Base-by-base conservation (phyloP, 192 early-diverging fungal species). In the Coemansia sp. region DNA sequence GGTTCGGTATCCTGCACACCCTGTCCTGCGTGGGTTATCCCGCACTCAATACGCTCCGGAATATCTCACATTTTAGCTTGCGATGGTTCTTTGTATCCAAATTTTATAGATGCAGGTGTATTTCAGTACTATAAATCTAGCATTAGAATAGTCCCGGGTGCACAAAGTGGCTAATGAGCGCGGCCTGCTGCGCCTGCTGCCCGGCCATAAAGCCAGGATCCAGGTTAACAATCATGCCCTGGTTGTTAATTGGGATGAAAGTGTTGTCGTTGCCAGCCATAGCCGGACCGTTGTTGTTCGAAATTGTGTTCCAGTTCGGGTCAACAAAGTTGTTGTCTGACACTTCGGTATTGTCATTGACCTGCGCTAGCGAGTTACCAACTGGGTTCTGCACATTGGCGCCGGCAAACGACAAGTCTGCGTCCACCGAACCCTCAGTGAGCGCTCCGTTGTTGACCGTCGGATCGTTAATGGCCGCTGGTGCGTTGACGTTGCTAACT, bases 161-260 rank as follows among this genome's bases (percentile, higher is more conserved):
- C 14, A 64, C 38, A 54, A 74, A 80, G 11, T 69, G 71, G 51
- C 58, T 54, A 48, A 80, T 67, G 14, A 80, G 61, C 9, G 77
- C 77, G 20, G 57, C 64, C 65, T 80, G 77, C 43, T 66, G 68
- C 2, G 64, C 71, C 14, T 67, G 64, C 65, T 71, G 71, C 1
- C 54, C 63, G 14, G 27, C 68, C 20, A 74, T 27, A 43, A 74
- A 74, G 11, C 62, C 52, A 3, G 71, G 65, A 19, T 74, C 71
- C 12, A 80, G 58, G 45, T 80, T 80, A 41, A 80, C 71, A 41
- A 80, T 73, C 77, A 80, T 80, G 54, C 77, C 78, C 37, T 80
- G 47, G 65, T 80, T 80, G 65, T 66, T 80, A 37, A 80, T 74
- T 0, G 72, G 72, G 4, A 74, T 67, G 23, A 80, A 68, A 1